A percentile compares a stretch with the other conserved stretches of the same genome.
These are phyloP conservation scores for Mycena chlorophos DNA, from an alignment of 768 basidiomycete genomes.

Conservation along the genomic window DNA sequence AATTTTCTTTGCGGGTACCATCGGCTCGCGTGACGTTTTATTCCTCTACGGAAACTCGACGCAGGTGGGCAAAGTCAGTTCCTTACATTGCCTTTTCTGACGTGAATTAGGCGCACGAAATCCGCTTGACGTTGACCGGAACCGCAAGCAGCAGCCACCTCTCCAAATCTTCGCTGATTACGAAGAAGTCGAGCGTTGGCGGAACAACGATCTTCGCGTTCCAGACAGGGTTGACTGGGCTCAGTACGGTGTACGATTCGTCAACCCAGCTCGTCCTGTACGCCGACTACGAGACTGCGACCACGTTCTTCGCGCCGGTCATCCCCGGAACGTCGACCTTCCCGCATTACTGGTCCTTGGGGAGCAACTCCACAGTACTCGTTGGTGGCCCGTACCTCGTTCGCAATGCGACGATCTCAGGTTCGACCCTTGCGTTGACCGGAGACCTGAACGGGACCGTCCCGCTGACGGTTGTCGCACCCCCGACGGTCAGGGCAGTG, in stretches of 20 bases:
- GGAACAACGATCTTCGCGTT: conserved; percentile 51
- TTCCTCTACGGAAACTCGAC: conserved; percentile 57
- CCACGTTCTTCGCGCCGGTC: conserved; percentile 76
- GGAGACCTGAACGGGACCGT: conserved; percentile 69
- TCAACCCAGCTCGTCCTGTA: conserved; percentile 67
- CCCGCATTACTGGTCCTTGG: conserved; percentile 68
- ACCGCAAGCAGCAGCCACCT: conserved; percentile 41
- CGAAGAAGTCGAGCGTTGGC: conserved; percentile 23
- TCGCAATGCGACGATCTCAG: conserved; percentile 50
- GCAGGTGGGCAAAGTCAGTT: too few relatives aligned
- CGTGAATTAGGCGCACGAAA: conserved; percentile 63
- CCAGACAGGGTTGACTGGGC: conserved; percentile 54
- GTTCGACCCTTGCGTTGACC: conserved; percentile 54
- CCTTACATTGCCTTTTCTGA: too few relatives aligned
- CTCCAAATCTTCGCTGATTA: conserved; percentile 26
- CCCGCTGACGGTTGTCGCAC: conserved; percentile 65
- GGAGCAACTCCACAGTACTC: conserved; percentile 69
- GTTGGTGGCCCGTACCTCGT: conserved; percentile 68
- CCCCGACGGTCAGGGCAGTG: conserved; percentile 49
- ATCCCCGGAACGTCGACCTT: conserved; percentile 48
- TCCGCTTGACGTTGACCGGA: conserved; percentile 46
- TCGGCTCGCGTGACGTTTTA: conserved; percentile 61
- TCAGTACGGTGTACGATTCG: conserved; percentile 68
- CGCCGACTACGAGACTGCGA: conserved; percentile 64
- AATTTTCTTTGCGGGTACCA: conserved; percentile 64